Evolutionary conservation across 108 stramenopile genomes (phyloP), one percentile per base, ranked within the genome.

Genomic region (Stephanodiscus minutulus): DNA sequence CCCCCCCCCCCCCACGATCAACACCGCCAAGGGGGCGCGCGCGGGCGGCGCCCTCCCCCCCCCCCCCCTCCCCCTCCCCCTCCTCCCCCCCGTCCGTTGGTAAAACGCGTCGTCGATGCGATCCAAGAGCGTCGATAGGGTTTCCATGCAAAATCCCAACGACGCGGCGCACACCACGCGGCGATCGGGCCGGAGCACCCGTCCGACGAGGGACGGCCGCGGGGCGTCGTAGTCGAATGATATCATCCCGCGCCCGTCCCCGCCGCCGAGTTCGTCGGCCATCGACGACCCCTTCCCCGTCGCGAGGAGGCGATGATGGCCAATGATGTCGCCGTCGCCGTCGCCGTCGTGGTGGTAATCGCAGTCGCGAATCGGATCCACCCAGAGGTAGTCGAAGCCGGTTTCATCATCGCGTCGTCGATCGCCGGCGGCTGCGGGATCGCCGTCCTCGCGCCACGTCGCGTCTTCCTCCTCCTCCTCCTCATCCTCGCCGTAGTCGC

Each of bases 21-120:
- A 39, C n/a, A 17, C 48, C 33, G 47, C 0, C 5, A 78, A 53
- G 5, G 72, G 59, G 15, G 70, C 65, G 41, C 13, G 31, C 12
- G 77, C 61, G 60, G 77, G 77, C 18, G 70, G 50, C 24, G 64
- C 35, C 3, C 35, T 43, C 27, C 52, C 11, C 17, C 35, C 21
- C 5, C 28, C 7, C 3, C 13, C 36, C 29, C 11, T 33, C 22
- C 15, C 18, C 57, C 12, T 27, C 33, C 47, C 37, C 27, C 13
- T 7, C 27, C 35, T 24, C 7, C 9, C 20, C 13, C 8, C 20
- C 52, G 46, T 47, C 17, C 18, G 50, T 33, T 41, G n/a, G 48
- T 31, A 33, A 37, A 66, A 76, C 10, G 75, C 67, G 36, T 48
- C 59, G 53, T 77, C 76, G 21, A 77, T 70, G 25, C 69, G 69